Base-by-base conservation (phyloP, 768 basidiomycete species). In the Boletus eberwhitei region DNA sequence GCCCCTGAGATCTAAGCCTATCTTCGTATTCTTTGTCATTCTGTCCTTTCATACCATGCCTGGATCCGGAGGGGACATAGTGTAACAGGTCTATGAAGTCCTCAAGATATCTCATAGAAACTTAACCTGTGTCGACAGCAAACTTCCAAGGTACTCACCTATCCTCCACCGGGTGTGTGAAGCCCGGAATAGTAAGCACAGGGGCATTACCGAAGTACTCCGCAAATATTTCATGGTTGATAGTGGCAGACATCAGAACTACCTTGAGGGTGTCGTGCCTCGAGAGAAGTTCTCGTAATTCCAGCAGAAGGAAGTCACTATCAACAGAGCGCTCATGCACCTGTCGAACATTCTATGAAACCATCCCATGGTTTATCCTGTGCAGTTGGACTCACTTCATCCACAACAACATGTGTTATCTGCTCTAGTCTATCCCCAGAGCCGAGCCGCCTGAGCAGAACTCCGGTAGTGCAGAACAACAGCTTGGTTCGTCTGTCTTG, bases 251-350 rank as follows among this genome's bases (percentile, higher is more conserved):
- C 93, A 97, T 97, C 43, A 96, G 78, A 21, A 95, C 73, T 21
- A 98, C 78, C 67, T 90, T 94, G 61, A 97, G 78, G 2, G 69
- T 79, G 21, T 75, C 71, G 62, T 92, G 86, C 19, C 67, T 76
- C 56, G 74, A 74, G 42, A 96, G 69, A 14, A 97, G 73, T 61
- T 92, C 88, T 55, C 86, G 84, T 24, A 97, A 75, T 65, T 95
- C 87, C 6, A 96, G 79, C 2, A 98, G 77, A 41, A 98, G 74
- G 61, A 98, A 87, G 68, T 98, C 95, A 21, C 90, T 85, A 63
- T 96, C 94, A 8, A 96, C 84, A 12, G 90, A 91, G 24, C 94
- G 84, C 71, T 98, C 94, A 64, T 98, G 94, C 9, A 92, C 89
- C 89, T 93, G 22, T 1, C 8, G 6, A 6, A 21, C 16, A 41